Evolutionary conservation across 352 stramenopile species (phyloP), one percentile per base, ranked within the genome.

Genomic region (Peronospora tabacina): DNA sequence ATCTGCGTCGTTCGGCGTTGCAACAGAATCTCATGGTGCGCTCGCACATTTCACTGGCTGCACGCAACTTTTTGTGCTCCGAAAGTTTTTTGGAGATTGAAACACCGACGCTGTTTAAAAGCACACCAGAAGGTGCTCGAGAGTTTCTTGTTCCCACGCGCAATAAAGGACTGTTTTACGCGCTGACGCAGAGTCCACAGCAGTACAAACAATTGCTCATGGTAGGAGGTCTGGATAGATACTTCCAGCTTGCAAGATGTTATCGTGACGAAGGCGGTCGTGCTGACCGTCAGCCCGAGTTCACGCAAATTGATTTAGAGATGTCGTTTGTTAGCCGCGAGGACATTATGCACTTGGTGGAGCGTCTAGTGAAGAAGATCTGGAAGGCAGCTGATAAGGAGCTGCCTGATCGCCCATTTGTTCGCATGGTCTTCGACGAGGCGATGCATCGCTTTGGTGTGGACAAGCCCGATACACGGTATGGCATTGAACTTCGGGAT

Each of bases 131-230:
- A 63, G 85, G 85, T 0, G 83, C 85, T 2, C 61, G 85, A 8
- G 85, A 95, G 63, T 95, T 94, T 35, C 53, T 95, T 5, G 83
- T 95, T 35, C 85, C 83, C 0, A 88, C 81, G 10, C 63, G 81
- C 20, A 80, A 58, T 8, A 57, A 68, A 46, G 78, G 77, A 5
- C 65, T 77, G 52, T 90, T 91, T 51, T 96, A 94, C 44, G 87
- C 87, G 16, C 66, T 96, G 28, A 87, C 80, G 29, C 87, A 96
- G 57, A 94, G 80, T 54, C 87, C 87, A 12, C 87, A 96, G 61
- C 85, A 95, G 62, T 95, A 95, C 76, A 96, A 96, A 61, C 85
- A 96, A 64, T 46, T 96, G 44, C 61, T 96, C 2, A 96, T 96
- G 87, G 83, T 90, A 8, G 79, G 81, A 22, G 85, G 87, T 2